A percentile compares a stretch with the other conserved stretches of the same genome.
These are phyloP conservation scores for Coemansia sp. DNA, from an alignment of 192 early-diverging fungal genomes.

Conservation along the genomic window DNA sequence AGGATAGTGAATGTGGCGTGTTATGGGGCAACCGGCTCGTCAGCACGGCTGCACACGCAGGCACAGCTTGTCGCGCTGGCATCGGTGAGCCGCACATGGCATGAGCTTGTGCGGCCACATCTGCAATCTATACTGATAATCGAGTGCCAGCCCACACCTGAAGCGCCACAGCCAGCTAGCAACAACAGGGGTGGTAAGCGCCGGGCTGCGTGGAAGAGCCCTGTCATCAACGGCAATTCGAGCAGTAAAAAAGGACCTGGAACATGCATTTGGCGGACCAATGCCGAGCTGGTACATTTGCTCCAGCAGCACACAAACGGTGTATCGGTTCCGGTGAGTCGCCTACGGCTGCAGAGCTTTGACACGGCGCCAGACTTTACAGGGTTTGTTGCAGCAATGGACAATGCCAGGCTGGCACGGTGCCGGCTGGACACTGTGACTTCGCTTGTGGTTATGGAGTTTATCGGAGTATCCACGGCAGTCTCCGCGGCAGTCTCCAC, in stretches of 20 bases:
- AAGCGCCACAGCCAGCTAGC: background rate
- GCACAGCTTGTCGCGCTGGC: background rate
- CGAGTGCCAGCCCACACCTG: background rate
- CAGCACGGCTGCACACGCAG: background rate
- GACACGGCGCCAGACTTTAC: background rate
- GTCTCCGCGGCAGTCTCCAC: background rate
- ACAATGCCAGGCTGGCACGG: background rate
- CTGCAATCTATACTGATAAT: background rate
- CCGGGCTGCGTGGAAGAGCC: conserved; percentile 3
- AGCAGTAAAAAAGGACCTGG: background rate
- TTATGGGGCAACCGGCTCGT: background rate
- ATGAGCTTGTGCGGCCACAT: background rate
- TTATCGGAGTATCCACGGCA: background rate
- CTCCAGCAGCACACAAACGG: background rate
- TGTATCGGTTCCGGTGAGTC: background rate
- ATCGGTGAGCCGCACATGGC: conserved; percentile 4
- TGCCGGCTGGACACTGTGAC: conserved; percentile 1
- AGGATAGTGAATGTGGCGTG: conserved; percentile 8
- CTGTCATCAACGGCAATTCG: background rate
- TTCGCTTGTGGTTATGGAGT: background rate
- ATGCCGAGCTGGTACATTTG: background rate
- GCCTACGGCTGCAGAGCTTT: background rate
- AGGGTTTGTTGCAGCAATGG: background rate
- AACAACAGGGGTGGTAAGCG: background rate
- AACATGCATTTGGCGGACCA: background rate